Conservation (phyloP, 2,329 filamentous ascomycete species). For the Monilinia polystroma region DNA sequence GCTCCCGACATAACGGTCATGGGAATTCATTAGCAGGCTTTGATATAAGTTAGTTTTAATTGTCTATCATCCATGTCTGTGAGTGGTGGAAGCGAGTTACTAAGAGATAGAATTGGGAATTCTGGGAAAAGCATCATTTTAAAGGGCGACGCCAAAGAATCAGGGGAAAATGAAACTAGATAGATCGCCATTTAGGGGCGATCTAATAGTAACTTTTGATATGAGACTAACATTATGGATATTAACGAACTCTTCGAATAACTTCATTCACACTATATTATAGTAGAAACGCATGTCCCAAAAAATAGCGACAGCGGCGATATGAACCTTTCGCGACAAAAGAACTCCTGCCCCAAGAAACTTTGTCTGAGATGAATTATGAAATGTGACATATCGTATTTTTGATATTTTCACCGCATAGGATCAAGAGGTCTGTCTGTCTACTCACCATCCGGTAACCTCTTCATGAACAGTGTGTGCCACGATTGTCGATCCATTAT, state of each 20-base stretch:
- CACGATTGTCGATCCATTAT: conserved; percentile 13
- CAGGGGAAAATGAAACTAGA: conserved; percentile 22
- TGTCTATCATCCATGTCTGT: conserved; percentile 2
- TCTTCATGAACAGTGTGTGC: conserved; percentile 11
- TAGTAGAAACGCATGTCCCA: not conserved
- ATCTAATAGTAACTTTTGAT: conserved; percentile 16
- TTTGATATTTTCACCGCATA: conserved; percentile 17
- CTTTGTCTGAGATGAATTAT: not conserved
- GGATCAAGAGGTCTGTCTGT: conserved; percentile 9
- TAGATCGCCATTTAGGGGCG: conserved; percentile 24
- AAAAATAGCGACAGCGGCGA: not conserved
- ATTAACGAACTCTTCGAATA: not conserved
- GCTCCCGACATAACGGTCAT: conserved; percentile 25
- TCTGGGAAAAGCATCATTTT: conserved; percentile 18
- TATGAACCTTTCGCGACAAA: not conserved
- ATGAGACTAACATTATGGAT: not conserved
- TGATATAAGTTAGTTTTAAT: not conserved
- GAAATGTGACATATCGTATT: conserved; percentile 16
- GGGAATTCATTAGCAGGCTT: conserved; percentile 23
- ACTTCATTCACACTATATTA: not conserved
- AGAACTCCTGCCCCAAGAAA: conserved; percentile 7
- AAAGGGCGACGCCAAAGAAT: conserved; percentile 19
- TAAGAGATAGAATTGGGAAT: conserved; percentile 17
- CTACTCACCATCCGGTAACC: not conserved
- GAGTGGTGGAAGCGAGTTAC: conserved; percentile 18